Evolutionary conservation across 1,284 basidiomycete genomes (phyloP), one percentile per base, ranked within the genome.

Genomic region (Cryptococcus sp.): DNA sequence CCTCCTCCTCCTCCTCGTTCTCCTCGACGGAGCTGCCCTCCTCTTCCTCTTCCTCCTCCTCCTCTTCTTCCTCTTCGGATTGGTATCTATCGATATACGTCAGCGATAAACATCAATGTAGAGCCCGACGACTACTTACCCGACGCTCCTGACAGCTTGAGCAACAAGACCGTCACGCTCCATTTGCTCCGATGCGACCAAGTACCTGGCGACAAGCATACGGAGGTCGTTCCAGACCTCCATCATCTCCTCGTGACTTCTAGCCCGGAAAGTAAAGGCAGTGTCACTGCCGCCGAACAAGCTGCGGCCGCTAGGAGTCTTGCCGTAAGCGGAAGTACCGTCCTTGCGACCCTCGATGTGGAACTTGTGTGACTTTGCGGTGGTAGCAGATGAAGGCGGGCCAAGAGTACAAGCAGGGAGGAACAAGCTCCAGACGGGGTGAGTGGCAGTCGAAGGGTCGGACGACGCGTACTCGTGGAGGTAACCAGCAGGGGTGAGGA

Each of bases 181-280:
- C 82, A 98, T 91, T 75, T 88, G 86, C 82, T 98, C 95, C 64
- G 88, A 91, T 52, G 93, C 92, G 56, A 97, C 93, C 57, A 99
- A 85, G 80, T 98, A 99, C 66, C 95, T 83, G 59, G 94, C 93
- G 74, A 91, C 94, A 58, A 99, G 84, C 92, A 98, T 96, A 70
- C 93, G 84, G 56, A 96, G 84, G 78, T 98, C 96, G 79, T 98
- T 98, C 95, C 96, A 99, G 90, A 96, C 97, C 81, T 98, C 95
- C 92, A 98, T 94, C 91, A 98, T 93, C 74, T 97, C 95, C 67
- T 98, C 94, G 73, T 91, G 87, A 66, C 86, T 89, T 64, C 94
- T 83, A 47, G 90, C 86, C 53, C 93, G 86, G 85, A 99, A 98
- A 48, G 88, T 92, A 87, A 91, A 98, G 23, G 91, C 91, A 59